These are phyloP conservation scores for Cocos nucifera DNA, from an alignment of 176 grass and related monocot species.

Conservation along the genomic window DNA sequence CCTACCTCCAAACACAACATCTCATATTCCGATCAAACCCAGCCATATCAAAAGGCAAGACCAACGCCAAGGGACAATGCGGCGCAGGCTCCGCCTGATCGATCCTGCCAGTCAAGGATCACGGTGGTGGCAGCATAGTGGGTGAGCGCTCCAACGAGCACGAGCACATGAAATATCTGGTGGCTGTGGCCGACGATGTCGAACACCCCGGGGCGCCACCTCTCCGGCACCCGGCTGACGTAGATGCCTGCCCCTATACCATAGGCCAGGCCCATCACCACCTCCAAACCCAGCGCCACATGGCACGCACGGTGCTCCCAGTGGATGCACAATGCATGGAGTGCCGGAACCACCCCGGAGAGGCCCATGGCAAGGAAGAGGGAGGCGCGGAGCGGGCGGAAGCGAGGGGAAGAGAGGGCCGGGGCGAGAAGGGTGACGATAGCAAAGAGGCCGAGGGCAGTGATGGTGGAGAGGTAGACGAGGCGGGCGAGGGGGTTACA, in stretches of 20 bases:
- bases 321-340: slow-evolving; percentile 57
- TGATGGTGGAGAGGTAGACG: slow-evolving; percentile 8
- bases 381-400: slow-evolving; percentile 57
- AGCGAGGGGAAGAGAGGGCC: slow-evolving; percentile 15
- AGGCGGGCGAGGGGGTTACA: slow-evolving; percentile 1
- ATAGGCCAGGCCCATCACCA: slow-evolving; percentile 65
- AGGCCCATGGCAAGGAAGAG: slow-evolving; percentile 90
- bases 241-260: slow-evolving; percentile 59
- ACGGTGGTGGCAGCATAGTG: slow-evolving; percentile 76
- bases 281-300: slow-evolving; percentile 67
- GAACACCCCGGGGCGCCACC: slow-evolving; percentile 70
- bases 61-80: too few relatives aligned
- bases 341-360: slow-evolving; percentile 66
- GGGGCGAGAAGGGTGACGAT: slow-evolving; percentile 13
- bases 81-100: too few relatives aligned
- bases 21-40: too few relatives aligned
- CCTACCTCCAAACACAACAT: too few relatives aligned
- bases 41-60: too few relatives aligned
- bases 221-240: slow-evolving; percentile 57
- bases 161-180: slow-evolving; percentile 86
- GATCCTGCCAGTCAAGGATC: slow-evolving; percentile 46
- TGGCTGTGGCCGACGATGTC: slow-evolving; percentile 81
- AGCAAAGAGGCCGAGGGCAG: slow-evolving; percentile 6
- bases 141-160: slow-evolving; percentile 77
- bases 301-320: slow-evolving; percentile 63